phyloP scores from a whole-genome alignment of 257 asterid species.

The Solanum sitiens region DNA sequence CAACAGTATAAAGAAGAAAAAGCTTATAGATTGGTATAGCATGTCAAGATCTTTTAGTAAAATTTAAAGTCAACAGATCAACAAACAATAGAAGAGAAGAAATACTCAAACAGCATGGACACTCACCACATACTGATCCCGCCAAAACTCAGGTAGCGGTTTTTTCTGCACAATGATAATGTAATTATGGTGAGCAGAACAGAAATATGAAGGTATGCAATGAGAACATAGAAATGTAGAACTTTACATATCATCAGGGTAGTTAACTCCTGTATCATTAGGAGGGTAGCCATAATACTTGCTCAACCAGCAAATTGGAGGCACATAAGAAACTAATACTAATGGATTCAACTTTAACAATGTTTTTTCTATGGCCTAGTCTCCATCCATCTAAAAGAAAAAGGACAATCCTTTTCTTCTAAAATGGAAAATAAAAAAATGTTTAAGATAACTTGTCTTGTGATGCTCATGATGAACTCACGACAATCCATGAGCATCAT shows the following conservation, averaged over 20 bases:
- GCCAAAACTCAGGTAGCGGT: constrained; percentile 97
- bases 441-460: background rate
- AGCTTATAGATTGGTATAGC: background rate
- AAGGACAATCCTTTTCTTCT: background rate
- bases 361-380: background rate
- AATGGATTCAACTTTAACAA: background rate
- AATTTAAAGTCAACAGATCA: background rate
- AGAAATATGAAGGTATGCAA: background rate
- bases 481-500: background rate
- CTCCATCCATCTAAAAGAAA: background rate
- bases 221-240: background rate
- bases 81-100: background rate
- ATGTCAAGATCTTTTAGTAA: background rate
- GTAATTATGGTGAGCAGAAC: constrained; percentile 4
- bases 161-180: constrained; percentile 43
- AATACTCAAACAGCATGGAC: constrained; percentile 4
- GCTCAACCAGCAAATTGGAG: background rate
- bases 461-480: background rate
- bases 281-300: background rate
- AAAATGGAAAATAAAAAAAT: background rate
- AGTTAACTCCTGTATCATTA: background rate
- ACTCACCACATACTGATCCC: constrained; percentile 78
- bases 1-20: background rate
- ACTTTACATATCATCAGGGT: background rate
- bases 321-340: background rate